Base-by-base conservation (phyloP, 108 stramenopile species). In the Seminavis robusta region DNA sequence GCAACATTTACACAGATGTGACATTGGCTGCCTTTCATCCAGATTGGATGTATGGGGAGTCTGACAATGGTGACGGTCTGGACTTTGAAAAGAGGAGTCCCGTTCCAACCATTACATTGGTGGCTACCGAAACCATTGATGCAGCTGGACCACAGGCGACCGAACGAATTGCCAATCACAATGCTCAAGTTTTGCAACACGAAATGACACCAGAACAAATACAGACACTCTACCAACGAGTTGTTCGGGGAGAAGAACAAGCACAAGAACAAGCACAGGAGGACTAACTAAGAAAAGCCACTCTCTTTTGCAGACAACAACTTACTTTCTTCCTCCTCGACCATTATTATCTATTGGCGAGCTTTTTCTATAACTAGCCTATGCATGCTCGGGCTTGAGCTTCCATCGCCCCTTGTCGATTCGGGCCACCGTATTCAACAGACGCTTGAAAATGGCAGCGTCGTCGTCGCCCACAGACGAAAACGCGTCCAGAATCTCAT, bases 21-120 rank as follows among this genome's bases (percentile, higher is more conserved):
- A 89, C 84, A 19, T 40, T 80, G 17, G 87, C 87, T 16, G 81
- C 87, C 20, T 89, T 89, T 62, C 87, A 89, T 72, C 87, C 83
- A 2, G 45, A 55, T 8, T 84, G 87, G 87, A 34, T 37, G 58
- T 89, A 80, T 47, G 72, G 62, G 21, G 58, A 59, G 11, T 11
- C 26, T 6, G 29, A 31, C 7, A 61, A 63, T 8, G 36, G 33
- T 46, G 52, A 28, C 17, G 26, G 29, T 25, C 53, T 40, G 0
- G 44, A 41, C 16, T 74, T 65, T 51, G 87, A 89, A 65, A 89
- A 89, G 52, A 63, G 62, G 6, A 76, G 72, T 24, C 87, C 87
- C 6, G 78, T 79, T 65, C 76, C 87, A 42, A 82, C 79, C 1
- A 68, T 89, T 23, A 61, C 79, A 6, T 56, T 84, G 11, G 87